These are phyloP conservation scores for Sequoia sempervirens DNA, from an alignment of 75 land plant species.

Conservation along the genomic window DNA sequence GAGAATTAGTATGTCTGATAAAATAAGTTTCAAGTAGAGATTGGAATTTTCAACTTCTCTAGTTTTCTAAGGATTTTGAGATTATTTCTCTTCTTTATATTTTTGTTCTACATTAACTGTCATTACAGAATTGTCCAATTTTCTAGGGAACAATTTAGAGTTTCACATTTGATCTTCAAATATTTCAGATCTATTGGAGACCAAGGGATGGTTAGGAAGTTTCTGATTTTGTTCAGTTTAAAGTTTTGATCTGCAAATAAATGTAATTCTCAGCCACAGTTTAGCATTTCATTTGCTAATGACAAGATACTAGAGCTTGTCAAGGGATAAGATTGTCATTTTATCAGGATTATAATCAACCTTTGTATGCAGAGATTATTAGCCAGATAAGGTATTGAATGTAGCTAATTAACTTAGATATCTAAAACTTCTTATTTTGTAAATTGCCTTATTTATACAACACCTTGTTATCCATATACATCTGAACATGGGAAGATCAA, in stretches of 20 bases:
- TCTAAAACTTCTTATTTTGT: background rate
- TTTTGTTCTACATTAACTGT: background rate
- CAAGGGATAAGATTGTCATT: background rate
- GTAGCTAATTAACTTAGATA: background rate
- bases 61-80: background rate
- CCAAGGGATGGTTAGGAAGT: background rate
- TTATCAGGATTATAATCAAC: background rate
- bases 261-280: too few relatives aligned
- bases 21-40: background rate
- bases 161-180: too few relatives aligned
- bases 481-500: background rate
- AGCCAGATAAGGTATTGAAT: background rate
- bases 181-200: too few relatives aligned
- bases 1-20: background rate
- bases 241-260: too few relatives aligned
- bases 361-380: background rate
- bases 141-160: background rate
- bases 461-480: background rate
- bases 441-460: background rate
- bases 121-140: background rate
- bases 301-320: background rate
- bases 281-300: too few relatives aligned
- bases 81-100: background rate
- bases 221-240: background rate
- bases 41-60: background rate